Evolutionary conservation across 2,329 filamentous ascomycete genomes (phyloP), one percentile per base, ranked within the genome.

Genomic region (Monilinia fructigena): DNA sequence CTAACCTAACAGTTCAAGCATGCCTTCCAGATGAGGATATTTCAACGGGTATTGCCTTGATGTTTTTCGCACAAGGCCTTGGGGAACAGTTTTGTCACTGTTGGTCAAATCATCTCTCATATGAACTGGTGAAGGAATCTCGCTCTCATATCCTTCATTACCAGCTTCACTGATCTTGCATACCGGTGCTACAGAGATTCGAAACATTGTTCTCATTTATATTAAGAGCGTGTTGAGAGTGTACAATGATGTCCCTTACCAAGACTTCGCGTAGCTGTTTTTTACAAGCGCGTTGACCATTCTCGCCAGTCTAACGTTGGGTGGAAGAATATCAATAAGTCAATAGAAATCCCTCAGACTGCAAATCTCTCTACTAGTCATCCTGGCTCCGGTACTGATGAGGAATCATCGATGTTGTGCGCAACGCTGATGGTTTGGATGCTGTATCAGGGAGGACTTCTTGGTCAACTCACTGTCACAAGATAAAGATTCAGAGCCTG

Each of bases 311-410:
- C 69, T 80, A 18, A 78, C 80, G 18, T 80, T 87, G 67, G 80
- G 75, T 87, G 85, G 85, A 84, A 80, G 74, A 82, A 76, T 70
- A 80, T 86, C 67, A 86, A 86, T 77, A 79, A 35, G 79, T 79
- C 74, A 75, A 76, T 59, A 47, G 70, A 16, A 54, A 54, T 8
- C 2, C 2, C 28, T 5, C n/a, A 47, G 40, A 26, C 31, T n/a
- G 16, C 40, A 47, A 59, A 18, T 45, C 23, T 12, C 20, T 45
- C 23, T 2, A 16, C 40, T 7, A 45, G 11, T 58, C 40, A 47
- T n/a, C 8, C 66, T 48, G 67, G 61, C 6, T 26, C 20, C 16
- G 38, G 55, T 42, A 31, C 11, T 42, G 31, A 55, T 11, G 38
- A 28, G 35, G 54, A 47, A 4, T 11, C 4, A n/a, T 40, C 40